Conservation (phyloP, 352 stramenopile genomes). For the Plasmopara halstedii region DNA sequence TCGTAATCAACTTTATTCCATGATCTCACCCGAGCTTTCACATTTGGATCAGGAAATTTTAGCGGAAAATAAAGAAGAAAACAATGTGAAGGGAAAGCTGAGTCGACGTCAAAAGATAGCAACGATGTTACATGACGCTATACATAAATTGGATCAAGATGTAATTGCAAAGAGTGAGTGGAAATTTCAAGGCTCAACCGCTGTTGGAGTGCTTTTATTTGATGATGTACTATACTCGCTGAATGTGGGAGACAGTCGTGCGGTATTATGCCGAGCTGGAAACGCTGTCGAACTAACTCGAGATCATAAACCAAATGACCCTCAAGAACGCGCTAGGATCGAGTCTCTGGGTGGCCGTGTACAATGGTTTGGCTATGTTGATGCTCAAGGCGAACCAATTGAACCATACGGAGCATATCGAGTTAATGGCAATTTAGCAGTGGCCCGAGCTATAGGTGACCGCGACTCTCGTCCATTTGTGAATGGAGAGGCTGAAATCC, state of each 20-base stretch:
- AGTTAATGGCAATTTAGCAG: conserved; percentile 89
- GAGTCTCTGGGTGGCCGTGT: conserved; percentile 78
- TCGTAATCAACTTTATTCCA: conserved; percentile 46
- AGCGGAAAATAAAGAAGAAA: conserved; percentile 23
- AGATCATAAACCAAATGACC: conserved; percentile 89
- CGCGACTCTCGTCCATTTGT: conserved; percentile 83
- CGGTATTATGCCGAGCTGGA: conserved; percentile 85
- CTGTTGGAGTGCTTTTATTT: conserved; percentile 59
- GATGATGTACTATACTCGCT: conserved; percentile 73
- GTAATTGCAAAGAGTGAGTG: conserved; percentile 63
- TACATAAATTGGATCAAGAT: conserved; percentile 52
- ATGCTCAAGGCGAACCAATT: conserved; percentile 76
- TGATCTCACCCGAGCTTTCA: conserved; percentile 40
- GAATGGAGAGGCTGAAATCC: conserved; percentile 72
- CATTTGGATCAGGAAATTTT: conserved; percentile 41
- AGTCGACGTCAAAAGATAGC: conserved; percentile 27
- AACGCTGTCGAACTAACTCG: conserved; percentile 66
- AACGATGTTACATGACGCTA: conserved; percentile 29
- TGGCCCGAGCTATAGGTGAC: conserved; percentile 88
- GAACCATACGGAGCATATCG: conserved; percentile 87
- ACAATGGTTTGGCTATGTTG: conserved; percentile 85
- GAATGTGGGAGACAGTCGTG: conserved; percentile 94
- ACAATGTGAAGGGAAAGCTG: conserved; percentile 22
- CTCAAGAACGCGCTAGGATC: conserved; percentile 60
- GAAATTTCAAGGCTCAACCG: conserved; percentile 76